Evolutionary conservation across 2,329 filamentous ascomycete genomes (phyloP), one percentile per base, ranked within the genome.

Genomic region (Dactylella cylindrospora): DNA sequence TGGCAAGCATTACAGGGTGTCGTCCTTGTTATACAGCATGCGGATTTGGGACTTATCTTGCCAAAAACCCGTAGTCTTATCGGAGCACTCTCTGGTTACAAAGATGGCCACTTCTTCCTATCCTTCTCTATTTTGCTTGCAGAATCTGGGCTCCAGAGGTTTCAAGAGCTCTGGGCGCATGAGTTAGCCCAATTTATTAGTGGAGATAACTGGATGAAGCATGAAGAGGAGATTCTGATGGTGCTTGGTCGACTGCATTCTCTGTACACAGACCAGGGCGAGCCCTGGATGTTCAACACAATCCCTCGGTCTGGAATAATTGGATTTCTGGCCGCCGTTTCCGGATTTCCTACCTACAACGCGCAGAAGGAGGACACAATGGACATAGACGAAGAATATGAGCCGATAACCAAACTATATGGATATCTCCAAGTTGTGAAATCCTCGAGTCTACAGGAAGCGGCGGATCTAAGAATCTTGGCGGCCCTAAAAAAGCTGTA

Each of bases 51-150:
- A 68, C 80, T 84, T 5, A 75, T 94, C 28, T 83, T 95, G 33
- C 81, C 87, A 0, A 79, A 81, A 29, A 79, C 90, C 53, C 79
- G 81, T 12, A 73, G 81, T 2, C 77, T 95, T 38, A 80, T 82
- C 70, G 81, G 84, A 26, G 75, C 76, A 2, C 74, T 95, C 40
- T 83, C 81, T 2, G 79, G 80, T 10, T 59, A 44, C 19, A 66
- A 46, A 29, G 40, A 41, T 10, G 65, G 61, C 1, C 22, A 7
- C 2, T 45, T 68, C 23, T 97, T 95, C 71, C 79, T 97, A 35
- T 80, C 84, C 0, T 95, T 97, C 72, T 96, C 89, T 73, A 84
- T 85, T 10, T 84, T 88, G 46, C 84, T 93, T 67, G 84, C 88
- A 0, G 80, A 88, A 49, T 76, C 94, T 28, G 84, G 90, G 38